Conservation (phyloP, 768 basidiomycete species). For the Tephrocybe sp. region DNA sequence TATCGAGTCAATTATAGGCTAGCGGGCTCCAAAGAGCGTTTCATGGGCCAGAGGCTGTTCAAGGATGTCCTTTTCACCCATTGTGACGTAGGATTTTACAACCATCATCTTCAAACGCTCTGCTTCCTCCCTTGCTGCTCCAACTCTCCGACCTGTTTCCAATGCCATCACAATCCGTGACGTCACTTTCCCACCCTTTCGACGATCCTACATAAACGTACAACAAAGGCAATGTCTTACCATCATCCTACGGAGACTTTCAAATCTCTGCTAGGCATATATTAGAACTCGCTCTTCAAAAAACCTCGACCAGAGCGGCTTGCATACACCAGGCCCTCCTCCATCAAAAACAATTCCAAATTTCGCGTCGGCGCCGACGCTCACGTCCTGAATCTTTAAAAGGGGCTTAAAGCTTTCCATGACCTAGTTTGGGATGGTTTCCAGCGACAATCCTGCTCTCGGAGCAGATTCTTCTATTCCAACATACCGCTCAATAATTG, state of each 20-base stretch:
- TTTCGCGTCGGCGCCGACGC: too few relatives aligned
- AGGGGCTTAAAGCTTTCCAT: too few relatives aligned
- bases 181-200: constrained; percentile 4
- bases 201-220: constrained; percentile 4
- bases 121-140: background rate
- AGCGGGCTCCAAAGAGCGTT: background rate
- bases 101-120: too few relatives aligned
- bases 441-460: background rate
- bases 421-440: constrained; percentile 1
- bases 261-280: background rate
- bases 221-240: constrained; percentile 3
- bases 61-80: background rate
- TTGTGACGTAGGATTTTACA: constrained; percentile 1
- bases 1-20: background rate
- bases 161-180: background rate
- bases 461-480: background rate
- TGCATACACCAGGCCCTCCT: too few relatives aligned
- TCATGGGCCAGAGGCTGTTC: background rate
- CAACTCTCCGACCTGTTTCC: background rate
- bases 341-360: too few relatives aligned
- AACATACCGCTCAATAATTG: background rate
- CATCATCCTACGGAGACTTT: background rate
- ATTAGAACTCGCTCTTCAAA: background rate
- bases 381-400: too few relatives aligned
- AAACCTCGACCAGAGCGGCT: background rate